These are phyloP conservation scores for Saccharum spontaneum DNA, from an alignment of 176 grass and related monocot genomes.

Conservation along the genomic window DNA sequence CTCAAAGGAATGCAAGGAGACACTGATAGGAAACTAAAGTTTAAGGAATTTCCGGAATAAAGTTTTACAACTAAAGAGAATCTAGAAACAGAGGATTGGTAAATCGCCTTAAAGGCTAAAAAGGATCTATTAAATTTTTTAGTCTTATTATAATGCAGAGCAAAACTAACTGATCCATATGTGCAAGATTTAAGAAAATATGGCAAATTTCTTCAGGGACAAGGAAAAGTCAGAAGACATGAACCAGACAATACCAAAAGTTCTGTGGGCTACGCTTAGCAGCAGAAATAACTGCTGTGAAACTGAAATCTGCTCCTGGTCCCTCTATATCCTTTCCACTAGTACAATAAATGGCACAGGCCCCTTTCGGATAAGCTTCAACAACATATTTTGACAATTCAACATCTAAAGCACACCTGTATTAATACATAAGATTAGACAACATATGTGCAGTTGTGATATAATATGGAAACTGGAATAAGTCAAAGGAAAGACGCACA, in stretches of 20 bases:
- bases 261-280: conserved; percentile 84
- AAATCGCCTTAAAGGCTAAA: conserved; percentile 15
- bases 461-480: conserved; percentile 24
- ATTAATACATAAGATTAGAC: conserved; percentile 30
- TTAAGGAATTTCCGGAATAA: neutral
- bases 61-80: neutral
- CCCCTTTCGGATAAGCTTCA: conserved; percentile 92
- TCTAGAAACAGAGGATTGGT: neutral
- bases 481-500: conserved; percentile 22
- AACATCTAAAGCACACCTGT: conserved; percentile 71
- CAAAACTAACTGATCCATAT: conserved; percentile 15
- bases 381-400: conserved; percentile 85
- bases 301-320: conserved; percentile 85
- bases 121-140: neutral
- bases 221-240: neutral
- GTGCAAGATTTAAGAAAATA: conserved; percentile 4
- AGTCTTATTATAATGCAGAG: neutral
- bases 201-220: conserved; percentile 2
- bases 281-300: conserved; percentile 75
- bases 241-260: conserved; percentile 68
- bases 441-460: neutral
- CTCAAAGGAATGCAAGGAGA: conserved; percentile 15
- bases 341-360: conserved; percentile 80
- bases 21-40: conserved; percentile 4
- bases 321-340: conserved; percentile 78